phyloP scores from a whole-genome alignment of 2,329 filamentous ascomycete genomes.

The Fonsecaea multimorphosa region DNA sequence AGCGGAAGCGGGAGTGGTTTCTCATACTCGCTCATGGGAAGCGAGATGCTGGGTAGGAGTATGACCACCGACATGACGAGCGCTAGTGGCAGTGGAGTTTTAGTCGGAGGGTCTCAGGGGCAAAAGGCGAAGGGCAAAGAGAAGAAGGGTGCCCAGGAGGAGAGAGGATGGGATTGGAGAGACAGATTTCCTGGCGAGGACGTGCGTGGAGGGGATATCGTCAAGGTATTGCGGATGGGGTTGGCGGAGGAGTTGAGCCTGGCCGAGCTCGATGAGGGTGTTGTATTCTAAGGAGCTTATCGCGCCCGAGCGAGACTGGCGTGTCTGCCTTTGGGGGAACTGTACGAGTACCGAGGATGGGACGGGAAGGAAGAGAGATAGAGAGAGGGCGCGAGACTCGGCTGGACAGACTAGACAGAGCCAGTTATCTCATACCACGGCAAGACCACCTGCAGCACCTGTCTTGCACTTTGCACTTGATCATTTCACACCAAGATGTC shows the following conservation, averaged over 20 bases:
- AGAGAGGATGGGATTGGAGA: constrained; percentile 77
- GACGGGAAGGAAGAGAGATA: background rate
- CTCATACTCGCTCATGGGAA: constrained; percentile 74
- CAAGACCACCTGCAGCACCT: too few species aligned
- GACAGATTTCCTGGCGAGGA: constrained; percentile 61
- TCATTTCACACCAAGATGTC: background rate
- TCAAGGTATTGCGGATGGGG: constrained; percentile 73
- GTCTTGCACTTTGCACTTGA: too few species aligned
- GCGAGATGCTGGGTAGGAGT: constrained; percentile 71
- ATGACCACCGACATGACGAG: constrained; percentile 44
- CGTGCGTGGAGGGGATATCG: constrained; percentile 70
- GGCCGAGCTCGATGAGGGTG: constrained; percentile 32
- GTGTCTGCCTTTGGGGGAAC: background rate
- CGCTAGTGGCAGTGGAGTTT: constrained; percentile 57
- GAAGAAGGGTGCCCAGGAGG: background rate
- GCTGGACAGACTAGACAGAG: too few species aligned
- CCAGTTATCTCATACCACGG: too few species aligned
- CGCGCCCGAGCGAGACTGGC: background rate
- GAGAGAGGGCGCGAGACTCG: too few species aligned
- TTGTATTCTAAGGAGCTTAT: background rate
- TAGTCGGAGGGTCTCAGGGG: constrained; percentile 38
- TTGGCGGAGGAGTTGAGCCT: constrained; percentile 71
- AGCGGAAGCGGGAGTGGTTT: constrained; percentile 59
- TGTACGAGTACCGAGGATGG: background rate
- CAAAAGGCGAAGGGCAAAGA: constrained; percentile 40